phyloP scores from a whole-genome alignment of 352 stramenopile genomes.

The Phytophthora hybrid region DNA sequence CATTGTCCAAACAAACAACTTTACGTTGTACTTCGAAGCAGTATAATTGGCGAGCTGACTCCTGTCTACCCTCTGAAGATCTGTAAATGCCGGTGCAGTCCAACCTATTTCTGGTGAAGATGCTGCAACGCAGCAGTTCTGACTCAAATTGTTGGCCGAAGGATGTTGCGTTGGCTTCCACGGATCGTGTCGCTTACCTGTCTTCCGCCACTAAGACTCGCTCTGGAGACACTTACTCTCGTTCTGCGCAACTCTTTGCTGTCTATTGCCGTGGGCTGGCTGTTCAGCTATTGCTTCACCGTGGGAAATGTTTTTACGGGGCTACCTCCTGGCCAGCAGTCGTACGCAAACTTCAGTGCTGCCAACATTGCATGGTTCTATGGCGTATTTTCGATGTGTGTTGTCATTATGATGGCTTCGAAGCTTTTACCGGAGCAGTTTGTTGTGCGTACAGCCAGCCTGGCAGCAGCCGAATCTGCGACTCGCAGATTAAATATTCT shows the following conservation, averaged over 20 bases:
- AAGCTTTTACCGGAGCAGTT: constrained; percentile 16
- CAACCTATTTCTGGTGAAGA: no score
- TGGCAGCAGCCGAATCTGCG: no score
- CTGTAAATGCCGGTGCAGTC: no score
- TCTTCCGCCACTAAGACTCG: not conserved
- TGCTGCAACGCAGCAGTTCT: no score
- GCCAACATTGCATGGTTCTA: constrained; percentile 18
- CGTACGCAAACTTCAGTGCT: constrained; percentile 15
- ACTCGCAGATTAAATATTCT: constrained; percentile 12
- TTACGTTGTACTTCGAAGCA: no score
- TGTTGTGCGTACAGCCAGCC: not conserved
- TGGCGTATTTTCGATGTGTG: constrained; percentile 12
- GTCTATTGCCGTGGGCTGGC: constrained; percentile 11
- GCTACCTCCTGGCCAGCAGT: constrained; percentile 5
- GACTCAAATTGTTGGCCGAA: no score
- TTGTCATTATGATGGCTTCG: constrained; percentile 13
- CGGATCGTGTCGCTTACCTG: not conserved
- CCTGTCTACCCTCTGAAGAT: no score
- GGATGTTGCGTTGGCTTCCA: no score
- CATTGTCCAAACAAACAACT: not conserved
- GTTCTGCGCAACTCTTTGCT: constrained; percentile 24
- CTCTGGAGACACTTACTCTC: not conserved
- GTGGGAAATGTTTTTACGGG: constrained; percentile 13
- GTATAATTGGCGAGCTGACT: no score
- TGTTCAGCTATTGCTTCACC: constrained; percentile 23